These are phyloP conservation scores for Zymoseptoria tritici DNA, from an alignment of 2,329 filamentous ascomycete genomes.

Conservation along the genomic window DNA sequence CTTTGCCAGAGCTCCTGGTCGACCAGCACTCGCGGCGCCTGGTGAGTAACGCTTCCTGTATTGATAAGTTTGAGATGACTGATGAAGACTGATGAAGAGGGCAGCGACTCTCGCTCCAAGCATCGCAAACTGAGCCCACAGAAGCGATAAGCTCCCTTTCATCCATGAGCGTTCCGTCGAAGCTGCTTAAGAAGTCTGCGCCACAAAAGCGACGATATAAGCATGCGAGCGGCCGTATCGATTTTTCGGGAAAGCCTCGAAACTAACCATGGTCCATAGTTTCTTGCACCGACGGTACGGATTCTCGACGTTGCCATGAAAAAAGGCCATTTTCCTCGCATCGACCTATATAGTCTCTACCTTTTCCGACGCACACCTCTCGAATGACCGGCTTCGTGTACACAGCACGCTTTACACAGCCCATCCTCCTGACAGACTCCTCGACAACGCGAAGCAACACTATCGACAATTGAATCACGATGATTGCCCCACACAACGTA, in stretches of 20 bases:
- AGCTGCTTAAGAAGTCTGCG: too few relatives aligned
- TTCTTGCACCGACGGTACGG: not conserved
- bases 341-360: not conserved
- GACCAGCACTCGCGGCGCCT: too few relatives aligned
- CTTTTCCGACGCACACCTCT: not conserved
- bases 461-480: not conserved
- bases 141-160: too few relatives aligned
- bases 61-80: too few relatives aligned
- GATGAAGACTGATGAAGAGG: too few relatives aligned
- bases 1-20: too few relatives aligned
- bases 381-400: not conserved
- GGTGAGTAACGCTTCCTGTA: too few relatives aligned
- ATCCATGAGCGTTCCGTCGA: too few relatives aligned
- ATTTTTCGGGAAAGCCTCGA: not conserved
- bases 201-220: too few relatives aligned
- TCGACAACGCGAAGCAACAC: not conserved
- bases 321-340: not conserved
- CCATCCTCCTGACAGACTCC: not conserved
- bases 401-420: not conserved
- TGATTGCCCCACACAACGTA: not conserved
- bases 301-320: not conserved
- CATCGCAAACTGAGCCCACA: too few relatives aligned
- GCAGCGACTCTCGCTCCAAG: too few relatives aligned
- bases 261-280: not conserved
- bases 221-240: too few relatives aligned